Evolutionary conservation across 306 rosid species (phyloP).

Genomic region (Acacia acuminata): DNA sequence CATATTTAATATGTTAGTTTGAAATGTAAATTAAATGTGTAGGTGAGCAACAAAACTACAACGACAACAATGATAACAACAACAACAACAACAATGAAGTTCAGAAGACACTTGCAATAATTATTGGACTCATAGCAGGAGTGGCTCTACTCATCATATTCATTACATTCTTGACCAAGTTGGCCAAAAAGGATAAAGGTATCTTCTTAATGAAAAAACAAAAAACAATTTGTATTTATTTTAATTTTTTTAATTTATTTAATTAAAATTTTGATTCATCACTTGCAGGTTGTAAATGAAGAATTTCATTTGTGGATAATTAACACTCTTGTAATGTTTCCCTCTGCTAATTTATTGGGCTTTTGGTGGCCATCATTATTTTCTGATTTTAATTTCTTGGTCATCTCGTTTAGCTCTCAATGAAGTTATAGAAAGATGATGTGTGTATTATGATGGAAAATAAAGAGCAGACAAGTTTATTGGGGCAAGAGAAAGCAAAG

Average conservation of each 20-base stretch:
- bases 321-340: constrained; percentile 27
- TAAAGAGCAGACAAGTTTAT: constrained; percentile 35
- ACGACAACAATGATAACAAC: constrained; percentile 37
- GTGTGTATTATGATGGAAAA: constrained; percentile 30
- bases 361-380: constrained; percentile 24
- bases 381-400: too few relatives aligned
- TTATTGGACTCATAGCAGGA: constrained; percentile 77
- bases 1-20: not conserved
- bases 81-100: constrained; percentile 47
- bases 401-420: not conserved
- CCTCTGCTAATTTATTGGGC: constrained; percentile 40
- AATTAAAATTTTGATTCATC: not conserved
- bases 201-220: not conserved
- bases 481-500: constrained; percentile 52
- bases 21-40: not conserved
- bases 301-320: constrained; percentile 27
- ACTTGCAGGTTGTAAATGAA: constrained; percentile 67
- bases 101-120: constrained; percentile 76
- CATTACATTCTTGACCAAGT: constrained; percentile 60
- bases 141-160: constrained; percentile 66
- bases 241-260: not conserved
- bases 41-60: constrained; percentile 26
- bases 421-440: constrained; percentile 41
- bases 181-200: constrained; percentile 43
- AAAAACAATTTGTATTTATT: not conserved